Conservation (phyloP, 139 green algal genomes). For the Deuterostichococcus epilithicus region DNA sequence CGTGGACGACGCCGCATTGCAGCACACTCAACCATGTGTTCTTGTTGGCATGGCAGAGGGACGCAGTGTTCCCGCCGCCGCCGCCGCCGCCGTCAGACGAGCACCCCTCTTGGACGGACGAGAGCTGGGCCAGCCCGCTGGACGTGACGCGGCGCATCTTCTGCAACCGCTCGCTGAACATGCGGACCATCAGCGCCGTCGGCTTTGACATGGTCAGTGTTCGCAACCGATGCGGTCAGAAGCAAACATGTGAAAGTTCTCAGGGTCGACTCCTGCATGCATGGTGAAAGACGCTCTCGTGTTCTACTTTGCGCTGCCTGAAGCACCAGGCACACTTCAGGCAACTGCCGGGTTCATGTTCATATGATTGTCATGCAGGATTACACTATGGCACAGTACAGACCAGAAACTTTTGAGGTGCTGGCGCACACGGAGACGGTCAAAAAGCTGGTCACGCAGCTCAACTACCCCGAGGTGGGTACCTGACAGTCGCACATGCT, state of each 20-base stretch:
- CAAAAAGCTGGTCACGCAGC: slow-evolving; percentile 77
- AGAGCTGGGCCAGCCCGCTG: slow-evolving; percentile 33
- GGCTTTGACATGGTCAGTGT: background rate
- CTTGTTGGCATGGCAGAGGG: too few species aligned
- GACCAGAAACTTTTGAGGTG: slow-evolving; percentile 91
- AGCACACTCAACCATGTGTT: too few species aligned
- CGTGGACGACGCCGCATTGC: too few species aligned
- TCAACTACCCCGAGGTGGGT: slow-evolving; percentile 77
- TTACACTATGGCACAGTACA: slow-evolving; percentile 85
- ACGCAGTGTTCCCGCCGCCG: slow-evolving; percentile 19
- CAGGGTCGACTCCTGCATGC: background rate
- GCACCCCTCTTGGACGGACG: slow-evolving; percentile 30
- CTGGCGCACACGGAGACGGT: slow-evolving; percentile 80
- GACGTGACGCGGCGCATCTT: slow-evolving; percentile 67
- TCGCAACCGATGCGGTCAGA: background rate
- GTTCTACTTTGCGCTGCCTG: too few species aligned
- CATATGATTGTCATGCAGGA: slow-evolving; percentile 53
- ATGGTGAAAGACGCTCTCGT: background rate
- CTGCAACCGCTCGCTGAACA: slow-evolving; percentile 97
- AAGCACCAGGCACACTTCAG: background rate
- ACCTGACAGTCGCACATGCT: too few species aligned
- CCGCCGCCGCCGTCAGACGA: slow-evolving; percentile 18
- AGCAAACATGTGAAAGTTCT: background rate
- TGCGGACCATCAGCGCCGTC: slow-evolving; percentile 69
- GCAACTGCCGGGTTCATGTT: slow-evolving; percentile 1